Percentiles rank a stretch among this genome's conserved stretches.
Evolutionary conservation across 441 rosid genomes (phyloP).

Genomic region (Erodium texanum): DNA sequence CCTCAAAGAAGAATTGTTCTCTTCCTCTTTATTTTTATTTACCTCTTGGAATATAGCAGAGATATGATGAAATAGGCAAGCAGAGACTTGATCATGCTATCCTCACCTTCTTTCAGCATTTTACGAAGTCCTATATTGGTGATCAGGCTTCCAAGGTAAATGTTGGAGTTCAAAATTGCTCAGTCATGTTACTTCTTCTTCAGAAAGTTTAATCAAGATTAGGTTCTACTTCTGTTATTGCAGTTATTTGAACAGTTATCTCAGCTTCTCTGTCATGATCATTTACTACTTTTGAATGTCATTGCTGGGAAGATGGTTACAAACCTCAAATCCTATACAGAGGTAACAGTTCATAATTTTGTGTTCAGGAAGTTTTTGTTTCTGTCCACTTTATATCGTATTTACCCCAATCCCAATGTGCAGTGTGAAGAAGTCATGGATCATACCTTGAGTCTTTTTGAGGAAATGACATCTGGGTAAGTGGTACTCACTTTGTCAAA

Average conservation of each 20-base stretch:
- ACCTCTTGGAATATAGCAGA: constrained; percentile 36
- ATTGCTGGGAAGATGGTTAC: constrained; percentile 93
- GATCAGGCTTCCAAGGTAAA: constrained; percentile 98
- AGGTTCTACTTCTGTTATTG: constrained; percentile 32
- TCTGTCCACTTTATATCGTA: not conserved
- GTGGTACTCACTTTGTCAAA: constrained; percentile 12
- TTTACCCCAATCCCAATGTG: constrained; percentile 1
- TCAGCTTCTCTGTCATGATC: constrained; percentile 92
- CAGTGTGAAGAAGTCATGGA: constrained; percentile 92
- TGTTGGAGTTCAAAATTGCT: constrained; percentile 1
- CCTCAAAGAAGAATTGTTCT: too few relatives aligned
- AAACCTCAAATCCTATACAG: constrained; percentile 82
- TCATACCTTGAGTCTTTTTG: constrained; percentile 86
- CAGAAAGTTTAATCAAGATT: constrained; percentile 33
- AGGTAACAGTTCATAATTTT: constrained; percentile 34
- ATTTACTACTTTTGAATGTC: constrained; percentile 73
- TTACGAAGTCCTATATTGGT: constrained; percentile 92
- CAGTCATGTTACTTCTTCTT: constrained; percentile 20
- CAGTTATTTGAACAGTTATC: constrained; percentile 89
- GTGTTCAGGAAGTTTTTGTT: not conserved
- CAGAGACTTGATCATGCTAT: constrained; percentile 98
- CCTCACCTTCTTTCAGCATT: constrained; percentile 94
- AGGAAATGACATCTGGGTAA: constrained; percentile 98
- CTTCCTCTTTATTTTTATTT: not conserved
- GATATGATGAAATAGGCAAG: constrained; percentile 81